Base-by-base conservation (phyloP, 2,329 filamentous ascomycete species). In the Aureobasidium sp. region DNA sequence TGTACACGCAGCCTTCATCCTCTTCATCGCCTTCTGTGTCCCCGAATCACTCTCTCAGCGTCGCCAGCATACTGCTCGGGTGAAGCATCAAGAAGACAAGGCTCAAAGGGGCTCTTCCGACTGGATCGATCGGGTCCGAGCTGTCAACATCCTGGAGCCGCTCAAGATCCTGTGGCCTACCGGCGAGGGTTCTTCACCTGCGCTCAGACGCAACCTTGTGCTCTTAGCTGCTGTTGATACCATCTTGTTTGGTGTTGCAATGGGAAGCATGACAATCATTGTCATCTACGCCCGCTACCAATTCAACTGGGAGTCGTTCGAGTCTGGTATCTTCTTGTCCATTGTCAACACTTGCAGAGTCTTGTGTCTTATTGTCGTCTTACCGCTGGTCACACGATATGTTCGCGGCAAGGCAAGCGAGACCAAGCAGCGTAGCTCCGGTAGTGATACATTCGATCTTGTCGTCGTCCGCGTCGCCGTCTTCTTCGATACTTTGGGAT, bases 21-120 rank as follows among this genome's bases (percentile, higher is more conserved):
- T 88, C 1, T 89, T 89, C 69, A 78, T 95, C 31, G 71, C 82
- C 5, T 79, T 94, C 49, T 68, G 89, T 33, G 81, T 96, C 1
- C 94, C 94, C 0, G 94, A 99, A 70, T 97, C 92, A 0, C 75
- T 97, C 0, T 89, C 89, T 8, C 83, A 84, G 70, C 83, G 84
- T 62, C 85, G 89, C 5, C 91, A 93, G 72, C 71, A 81, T 31
- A 74, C 81, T 3, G 91, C 91, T 0, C 83, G 85, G 14, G 85
- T 91, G 63, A 90, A 88, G 69, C 81, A 89, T 68, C 75, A 77
- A 42, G 70, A 71, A 33, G 71, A 76, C 47, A 66, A 73, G 4
- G 70, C 71, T 7, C 68, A 70, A 22, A 64, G 66, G 40, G 72
- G 72, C 37, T 72, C 70, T 6, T 72, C 75, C 1, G 71, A 78